Evolutionary conservation across 805 yeast species (phyloP).

Genomic region (Spathaspora boniae): DNA sequence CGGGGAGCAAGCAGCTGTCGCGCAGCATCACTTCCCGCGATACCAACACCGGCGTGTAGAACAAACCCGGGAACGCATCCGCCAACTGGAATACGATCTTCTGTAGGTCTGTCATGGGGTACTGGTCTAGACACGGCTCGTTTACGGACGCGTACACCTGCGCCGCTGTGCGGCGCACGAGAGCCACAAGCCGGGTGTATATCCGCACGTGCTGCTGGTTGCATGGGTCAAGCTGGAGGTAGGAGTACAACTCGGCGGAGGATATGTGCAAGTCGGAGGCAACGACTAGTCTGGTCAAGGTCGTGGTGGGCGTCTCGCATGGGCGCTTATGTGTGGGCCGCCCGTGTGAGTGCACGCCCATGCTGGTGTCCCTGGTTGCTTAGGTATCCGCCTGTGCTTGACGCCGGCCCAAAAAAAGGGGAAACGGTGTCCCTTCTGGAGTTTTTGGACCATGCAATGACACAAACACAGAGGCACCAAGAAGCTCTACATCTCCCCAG

Average conservation of each 20-base stretch:
- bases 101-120: slow-evolving; percentile 23
- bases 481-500: too few relatives aligned
- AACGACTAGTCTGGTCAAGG: slow-evolving; percentile 10
- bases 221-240: slow-evolving; percentile 3
- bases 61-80: slow-evolving; percentile 16
- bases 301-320: too few relatives aligned
- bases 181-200: slow-evolving; percentile 3
- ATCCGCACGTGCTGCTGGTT: slow-evolving; percentile 4
- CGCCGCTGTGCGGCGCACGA: neutral
- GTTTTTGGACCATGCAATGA: too few relatives aligned
- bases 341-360: too few relatives aligned
- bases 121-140: slow-evolving; percentile 9
- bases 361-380: too few relatives aligned
- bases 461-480: too few relatives aligned
- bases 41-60: slow-evolving; percentile 17
- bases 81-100: slow-evolving; percentile 21
- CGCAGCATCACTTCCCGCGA: neutral
- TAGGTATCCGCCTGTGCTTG: too few relatives aligned
- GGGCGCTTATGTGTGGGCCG: too few relatives aligned
- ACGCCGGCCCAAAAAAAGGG: too few relatives aligned
- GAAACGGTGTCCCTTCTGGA: too few relatives aligned
- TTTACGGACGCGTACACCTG: neutral
- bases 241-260: too few relatives aligned
- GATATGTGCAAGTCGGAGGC: slow-evolving; percentile 7
- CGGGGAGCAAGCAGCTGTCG: too few relatives aligned